These are phyloP conservation scores for Isabelozyma heimii DNA, from an alignment of 805 yeast genomes.

Conservation along the genomic window DNA sequence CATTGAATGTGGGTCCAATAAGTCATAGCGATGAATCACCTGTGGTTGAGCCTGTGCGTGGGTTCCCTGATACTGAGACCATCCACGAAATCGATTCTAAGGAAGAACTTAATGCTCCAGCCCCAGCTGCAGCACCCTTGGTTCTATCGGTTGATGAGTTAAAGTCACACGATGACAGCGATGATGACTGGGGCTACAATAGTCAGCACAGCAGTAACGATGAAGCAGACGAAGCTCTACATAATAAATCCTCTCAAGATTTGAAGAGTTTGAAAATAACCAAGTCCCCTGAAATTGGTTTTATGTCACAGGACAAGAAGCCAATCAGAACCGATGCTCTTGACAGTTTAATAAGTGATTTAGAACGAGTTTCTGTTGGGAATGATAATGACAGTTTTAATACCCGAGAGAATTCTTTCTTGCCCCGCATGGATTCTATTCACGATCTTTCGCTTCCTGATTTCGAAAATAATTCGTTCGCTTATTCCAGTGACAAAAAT, in stretches of 20 bases:
- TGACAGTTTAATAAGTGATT: constrained; percentile 37
- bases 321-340: constrained; percentile 25
- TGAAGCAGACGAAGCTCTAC: neutral
- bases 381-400: constrained; percentile 3
- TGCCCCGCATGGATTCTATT: constrained; percentile 21
- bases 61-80: neutral
- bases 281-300: neutral
- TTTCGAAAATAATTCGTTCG: constrained; percentile 18
- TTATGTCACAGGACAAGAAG: constrained; percentile 3
- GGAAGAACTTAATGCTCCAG: neutral
- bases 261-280: neutral
- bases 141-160: constrained; percentile 16
- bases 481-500: constrained; percentile 8
- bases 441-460: constrained; percentile 26
- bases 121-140: constrained; percentile 15
- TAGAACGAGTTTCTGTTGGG: constrained; percentile 19
- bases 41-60: neutral
- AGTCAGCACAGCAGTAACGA: constrained; percentile 16
- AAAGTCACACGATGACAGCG: constrained; percentile 8
- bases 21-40: neutral
- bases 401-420: neutral
- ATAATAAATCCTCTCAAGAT: constrained; percentile 3
- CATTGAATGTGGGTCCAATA: constrained; percentile 16
- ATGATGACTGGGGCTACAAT: constrained; percentile 26
- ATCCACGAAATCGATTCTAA: neutral